These are phyloP conservation scores for Ogataea saltuana DNA, from an alignment of 805 yeast species.

Conservation along the genomic window DNA sequence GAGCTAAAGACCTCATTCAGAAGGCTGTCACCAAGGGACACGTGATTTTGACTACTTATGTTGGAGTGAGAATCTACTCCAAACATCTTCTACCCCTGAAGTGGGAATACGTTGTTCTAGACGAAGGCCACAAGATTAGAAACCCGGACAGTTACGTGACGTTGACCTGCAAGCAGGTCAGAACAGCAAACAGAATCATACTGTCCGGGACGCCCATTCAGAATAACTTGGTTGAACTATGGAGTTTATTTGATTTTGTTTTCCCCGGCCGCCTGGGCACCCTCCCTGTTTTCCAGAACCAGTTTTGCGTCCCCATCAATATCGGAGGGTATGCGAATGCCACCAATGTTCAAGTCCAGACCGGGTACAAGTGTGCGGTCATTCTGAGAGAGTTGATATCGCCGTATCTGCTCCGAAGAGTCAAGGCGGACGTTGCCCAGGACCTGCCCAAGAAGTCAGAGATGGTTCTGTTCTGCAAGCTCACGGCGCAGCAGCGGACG, in stretches of 20 bases:
- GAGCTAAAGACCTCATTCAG: constrained; percentile 47
- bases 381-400: constrained; percentile 83
- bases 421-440: constrained; percentile 92
- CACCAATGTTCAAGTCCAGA: constrained; percentile 90
- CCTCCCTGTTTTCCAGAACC: constrained; percentile 88
- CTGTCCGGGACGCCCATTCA: constrained; percentile 97
- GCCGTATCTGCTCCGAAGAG: constrained; percentile 83
- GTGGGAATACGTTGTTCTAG: constrained; percentile 92
- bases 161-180: constrained; percentile 77
- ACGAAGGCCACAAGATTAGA: constrained; percentile 96
- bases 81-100: constrained; percentile 66
- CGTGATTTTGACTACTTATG: constrained; percentile 87
- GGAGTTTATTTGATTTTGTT: constrained; percentile 94
- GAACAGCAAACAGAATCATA: constrained; percentile 82
- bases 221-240: constrained; percentile 84
- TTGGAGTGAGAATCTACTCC: constrained; percentile 43
- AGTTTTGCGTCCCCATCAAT: constrained; percentile 89
- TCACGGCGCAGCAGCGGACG: constrained; percentile 73
- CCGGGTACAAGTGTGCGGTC: constrained; percentile 95
- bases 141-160: constrained; percentile 92
- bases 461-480: constrained; percentile 87
- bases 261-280: constrained; percentile 96
- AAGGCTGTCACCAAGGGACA: constrained; percentile 70
- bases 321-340: constrained; percentile 99
- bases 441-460: constrained; percentile 93